Percentiles rank a stretch among this genome's conserved stretches.
Conservation (phyloP, 2,329 filamentous ascomycete species). For the Scedosporium dehoogii region DNA sequence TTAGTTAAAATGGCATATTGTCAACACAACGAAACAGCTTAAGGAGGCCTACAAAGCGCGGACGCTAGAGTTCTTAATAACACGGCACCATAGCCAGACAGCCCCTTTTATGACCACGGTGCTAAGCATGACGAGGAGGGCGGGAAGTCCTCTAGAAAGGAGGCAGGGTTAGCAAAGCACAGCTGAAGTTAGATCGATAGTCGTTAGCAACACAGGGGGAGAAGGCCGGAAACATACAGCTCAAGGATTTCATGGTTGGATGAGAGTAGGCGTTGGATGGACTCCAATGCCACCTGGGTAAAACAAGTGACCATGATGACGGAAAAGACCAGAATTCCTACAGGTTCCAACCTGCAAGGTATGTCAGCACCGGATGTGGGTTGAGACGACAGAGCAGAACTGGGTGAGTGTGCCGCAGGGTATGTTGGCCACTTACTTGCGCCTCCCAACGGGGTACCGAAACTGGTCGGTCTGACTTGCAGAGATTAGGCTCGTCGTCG, state of each 20-base stretch:
- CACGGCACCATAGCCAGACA: slow-evolving; percentile 80
- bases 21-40: slow-evolving; percentile 5
- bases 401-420: not conserved
- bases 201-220: not conserved
- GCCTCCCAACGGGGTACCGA: slow-evolving; percentile 67
- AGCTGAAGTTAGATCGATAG: not conserved
- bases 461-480: slow-evolving; percentile 60
- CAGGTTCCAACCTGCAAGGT: slow-evolving; percentile 55
- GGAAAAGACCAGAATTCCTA: slow-evolving; percentile 73
- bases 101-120: slow-evolving; percentile 75
- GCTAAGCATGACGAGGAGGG: slow-evolving; percentile 68
- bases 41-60: slow-evolving; percentile 53
- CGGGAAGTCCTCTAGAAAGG: slow-evolving; percentile 43
- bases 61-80: slow-evolving; percentile 78
- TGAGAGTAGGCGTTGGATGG: slow-evolving; percentile 51
- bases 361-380: slow-evolving; percentile 12
- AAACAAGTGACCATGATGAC: slow-evolving; percentile 83
- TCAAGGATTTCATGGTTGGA: slow-evolving; percentile 60
- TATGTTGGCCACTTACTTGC: slow-evolving; percentile 27
- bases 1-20: slow-evolving; percentile 9
- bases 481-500: slow-evolving; percentile 61
- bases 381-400: too few species aligned
- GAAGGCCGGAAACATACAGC: slow-evolving; percentile 31
- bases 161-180: not conserved
- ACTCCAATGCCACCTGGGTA: slow-evolving; percentile 65